These are phyloP conservation scores for Brassica juncea DNA, from an alignment of 345 rosid species.

Conservation along the genomic window DNA sequence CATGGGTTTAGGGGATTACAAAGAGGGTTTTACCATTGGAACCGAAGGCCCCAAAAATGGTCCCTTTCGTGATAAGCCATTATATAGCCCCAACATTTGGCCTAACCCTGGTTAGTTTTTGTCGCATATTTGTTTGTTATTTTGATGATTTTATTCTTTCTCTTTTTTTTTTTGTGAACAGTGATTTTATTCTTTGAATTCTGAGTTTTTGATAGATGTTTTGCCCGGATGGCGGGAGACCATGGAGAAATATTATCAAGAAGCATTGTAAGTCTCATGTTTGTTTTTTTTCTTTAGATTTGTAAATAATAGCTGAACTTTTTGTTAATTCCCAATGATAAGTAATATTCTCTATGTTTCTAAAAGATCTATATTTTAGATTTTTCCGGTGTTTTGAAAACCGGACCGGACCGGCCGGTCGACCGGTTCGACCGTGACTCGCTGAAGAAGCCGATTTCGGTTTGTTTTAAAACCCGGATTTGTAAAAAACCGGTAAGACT, in stretches of 20 bases:
- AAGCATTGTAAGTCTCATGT: neutral
- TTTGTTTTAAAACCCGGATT: too few relatives aligned
- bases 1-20: conserved; percentile 65
- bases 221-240: neutral
- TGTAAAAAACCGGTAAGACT: too few relatives aligned
- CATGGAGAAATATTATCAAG: neutral
- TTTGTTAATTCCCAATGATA: neutral
- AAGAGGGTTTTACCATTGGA: conserved; percentile 75
- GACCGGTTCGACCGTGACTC: too few relatives aligned
- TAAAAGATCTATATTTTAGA: too few relatives aligned
- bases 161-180: too few relatives aligned
- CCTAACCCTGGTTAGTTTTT: conserved; percentile 54
- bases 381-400: too few relatives aligned
- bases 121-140: neutral
- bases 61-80: conserved; percentile 56
- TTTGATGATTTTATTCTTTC: conserved; percentile 5
- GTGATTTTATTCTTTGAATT: neutral
- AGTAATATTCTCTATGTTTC: too few relatives aligned
- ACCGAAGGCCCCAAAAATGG: conserved; percentile 61
- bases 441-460: too few relatives aligned
- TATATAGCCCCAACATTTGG: conserved; percentile 79
- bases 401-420: too few relatives aligned
- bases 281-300: neutral
- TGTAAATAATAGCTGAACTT: neutral
- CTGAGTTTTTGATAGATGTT: neutral